These are phyloP conservation scores for Mrakia blollopis DNA, from an alignment of 768 basidiomycete genomes.

Conservation along the genomic window DNA sequence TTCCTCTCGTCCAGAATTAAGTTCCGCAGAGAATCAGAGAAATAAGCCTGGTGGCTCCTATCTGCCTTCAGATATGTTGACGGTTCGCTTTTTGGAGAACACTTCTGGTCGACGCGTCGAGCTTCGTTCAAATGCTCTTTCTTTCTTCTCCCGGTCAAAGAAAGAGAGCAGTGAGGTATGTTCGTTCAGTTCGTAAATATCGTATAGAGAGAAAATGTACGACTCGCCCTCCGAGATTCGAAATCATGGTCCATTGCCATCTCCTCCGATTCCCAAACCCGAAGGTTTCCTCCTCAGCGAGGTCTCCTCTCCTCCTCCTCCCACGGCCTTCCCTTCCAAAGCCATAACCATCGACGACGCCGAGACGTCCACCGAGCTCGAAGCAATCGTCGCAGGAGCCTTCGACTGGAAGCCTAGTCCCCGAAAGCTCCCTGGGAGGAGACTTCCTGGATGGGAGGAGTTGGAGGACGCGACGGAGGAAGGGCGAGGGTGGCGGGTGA, in stretches of 20 bases:
- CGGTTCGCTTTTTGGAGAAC: conserved; percentile 15
- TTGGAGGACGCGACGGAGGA: conserved; percentile 11
- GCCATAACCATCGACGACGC: background rate
- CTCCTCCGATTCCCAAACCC: background rate
- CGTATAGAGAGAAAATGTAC: background rate
- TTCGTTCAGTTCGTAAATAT: background rate
- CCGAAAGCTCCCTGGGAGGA: background rate
- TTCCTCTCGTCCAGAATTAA: too few relatives aligned
- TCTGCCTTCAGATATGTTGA: conserved; percentile 19
- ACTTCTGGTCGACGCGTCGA: background rate
- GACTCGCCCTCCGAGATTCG: background rate
- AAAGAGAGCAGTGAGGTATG: background rate
- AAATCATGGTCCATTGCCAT: background rate
- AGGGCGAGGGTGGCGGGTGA: background rate
- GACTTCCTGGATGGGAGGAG: background rate
- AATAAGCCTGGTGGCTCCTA: too few relatives aligned
- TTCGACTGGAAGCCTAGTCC: conserved; percentile 5
- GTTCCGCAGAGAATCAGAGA: too few relatives aligned
- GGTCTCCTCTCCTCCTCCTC: background rate
- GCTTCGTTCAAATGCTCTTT: background rate
- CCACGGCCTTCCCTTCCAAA: background rate
- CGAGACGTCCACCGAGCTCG: background rate
- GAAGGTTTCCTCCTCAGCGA: background rate
- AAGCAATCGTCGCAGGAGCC: conserved; percentile 8
- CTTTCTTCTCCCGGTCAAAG: background rate